Evolutionary conservation across 1,284 basidiomycete genomes (phyloP), one percentile per base, ranked within the genome.

Genomic region (Cerioporus squamosus): DNA sequence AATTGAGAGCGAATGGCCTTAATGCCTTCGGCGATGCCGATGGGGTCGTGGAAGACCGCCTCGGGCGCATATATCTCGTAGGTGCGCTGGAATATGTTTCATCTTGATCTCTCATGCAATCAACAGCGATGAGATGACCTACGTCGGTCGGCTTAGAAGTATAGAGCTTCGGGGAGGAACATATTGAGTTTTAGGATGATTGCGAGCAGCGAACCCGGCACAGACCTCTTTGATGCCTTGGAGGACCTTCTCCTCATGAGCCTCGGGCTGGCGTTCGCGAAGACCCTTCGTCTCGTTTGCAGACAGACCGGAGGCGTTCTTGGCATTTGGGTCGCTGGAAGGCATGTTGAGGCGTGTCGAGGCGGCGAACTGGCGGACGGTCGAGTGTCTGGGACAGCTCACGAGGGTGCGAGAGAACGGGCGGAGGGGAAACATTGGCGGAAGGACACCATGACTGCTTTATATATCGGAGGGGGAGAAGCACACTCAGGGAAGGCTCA

Each of bases 1-100:
- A 83, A 83, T 59, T 82, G 81, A 1, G 76, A 73, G 24, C 75
- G 74, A 45, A 83, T 80, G 10, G 77, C 73, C 29, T 71, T 70
- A 14, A 72, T 57, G 7, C 81, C 81, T 51, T 77, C 68, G 7
- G 80, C 79, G 53, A 81, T 78, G 22, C 81, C 81, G 50, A 82
- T 66, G n/a, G 80, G 80, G 63, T 82, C 80, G 55, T 80, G 78
- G 63, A 83, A 83, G 46, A 79, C 68, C 1, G 79, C 79, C 36
- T 81, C 70, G 22, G 69, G 55, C 8, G 78, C 60, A 54, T 82
- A 83, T 5, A 81, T 74, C 49, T 73, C 70, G 62, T 82, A 83
- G 1, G 80, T 76, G 18, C 55, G 71, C 81, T 82, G 33, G 2
- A n/a, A 1, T 2, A 23, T 20, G 9, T 14, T 8, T 18, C n/a